phyloP scores from a whole-genome alignment of 2,329 filamentous ascomycete species.

The Endoconidiophora polonica region DNA sequence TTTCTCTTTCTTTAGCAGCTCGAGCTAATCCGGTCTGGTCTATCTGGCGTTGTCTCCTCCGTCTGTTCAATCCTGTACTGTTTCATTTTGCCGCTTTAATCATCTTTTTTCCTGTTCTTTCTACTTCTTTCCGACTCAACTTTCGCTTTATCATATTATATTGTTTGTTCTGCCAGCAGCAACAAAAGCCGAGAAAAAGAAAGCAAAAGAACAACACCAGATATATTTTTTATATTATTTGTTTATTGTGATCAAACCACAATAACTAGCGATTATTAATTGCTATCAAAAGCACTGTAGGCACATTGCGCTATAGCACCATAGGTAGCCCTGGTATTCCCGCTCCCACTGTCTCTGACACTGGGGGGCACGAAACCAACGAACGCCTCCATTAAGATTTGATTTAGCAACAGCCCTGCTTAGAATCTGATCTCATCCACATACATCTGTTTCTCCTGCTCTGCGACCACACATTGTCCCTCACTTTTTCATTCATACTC shows the following conservation, averaged over 20 bases:
- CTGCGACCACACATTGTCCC: neutral
- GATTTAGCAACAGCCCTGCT: too few relatives aligned
- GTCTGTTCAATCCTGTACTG: neutral
- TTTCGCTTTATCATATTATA: neutral
- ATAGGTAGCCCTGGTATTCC: too few relatives aligned
- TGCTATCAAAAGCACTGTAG: too few relatives aligned
- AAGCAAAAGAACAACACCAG: neutral
- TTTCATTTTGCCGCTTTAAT: constrained; percentile 3
- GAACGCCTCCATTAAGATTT: too few relatives aligned
- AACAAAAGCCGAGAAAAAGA: neutral
- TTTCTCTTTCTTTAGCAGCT: constrained; percentile 2
- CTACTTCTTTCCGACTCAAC: neutral
- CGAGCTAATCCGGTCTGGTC: neutral
- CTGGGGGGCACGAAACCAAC: too few relatives aligned
- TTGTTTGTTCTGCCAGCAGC: constrained; percentile 1
- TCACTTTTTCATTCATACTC: too few relatives aligned
- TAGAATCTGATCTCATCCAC: neutral
- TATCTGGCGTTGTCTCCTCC: constrained; percentile 1
- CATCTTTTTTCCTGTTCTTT: constrained; percentile 5
- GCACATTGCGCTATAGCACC: too few relatives aligned
- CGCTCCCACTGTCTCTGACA: too few relatives aligned
- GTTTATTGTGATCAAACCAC: too few relatives aligned
- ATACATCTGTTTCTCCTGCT: neutral
- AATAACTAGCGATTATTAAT: too few relatives aligned
- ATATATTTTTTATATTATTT: too few relatives aligned